Evolutionary conservation across 345 rosid species (phyloP), one percentile per base, ranked within the genome.

Genomic region (Camelina hispida): DNA sequence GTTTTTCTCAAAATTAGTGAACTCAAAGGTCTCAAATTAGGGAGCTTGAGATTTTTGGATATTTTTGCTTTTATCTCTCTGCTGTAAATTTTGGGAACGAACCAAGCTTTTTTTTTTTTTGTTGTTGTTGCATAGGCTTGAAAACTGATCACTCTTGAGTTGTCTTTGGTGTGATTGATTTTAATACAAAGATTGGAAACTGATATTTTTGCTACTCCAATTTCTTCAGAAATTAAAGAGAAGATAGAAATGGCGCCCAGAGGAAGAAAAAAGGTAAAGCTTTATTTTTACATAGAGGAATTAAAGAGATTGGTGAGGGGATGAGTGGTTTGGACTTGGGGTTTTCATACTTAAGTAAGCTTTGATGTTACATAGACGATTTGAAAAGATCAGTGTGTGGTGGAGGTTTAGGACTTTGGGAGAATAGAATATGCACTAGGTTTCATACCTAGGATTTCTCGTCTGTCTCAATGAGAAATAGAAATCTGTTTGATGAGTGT

Each of bases 241-340:
- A 51, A 9, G 46, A 57, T 44, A 8, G 30, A 22, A 71, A 71
- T 71, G 68, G 60, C 75, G 6, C 68, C 75, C n/a, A 48, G 60
- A 48, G 75, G 75, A 71, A 61, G 28, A 9, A 61, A 8, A 50
- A 50, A 12, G 60, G 75, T 71, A 53, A 28, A 48, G 53, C 55
- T 46, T 23, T 63, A 5, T 44, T 44, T 10, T 7, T 46, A 46
- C 20, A 46, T 46, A n/a, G 18, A 46, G 18, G 51, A n/a, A n/a
- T 46, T 46, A 1, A n/a, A 46, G 16, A 14, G 16, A 44, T 44
- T 14, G 15, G 47, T 43, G 1, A 2, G 3, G 11, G 42, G 12
- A 28, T 28, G 3, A 1, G 48, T 63, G 15, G 42, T 16, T 42
- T 23, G 16, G 35, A 14, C 3, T 40, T 13, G 9, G 17, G 50